Evolutionary conservation across 2,329 filamentous ascomycete genomes (phyloP).

Genomic region (Fusarium drepaniforme): DNA sequence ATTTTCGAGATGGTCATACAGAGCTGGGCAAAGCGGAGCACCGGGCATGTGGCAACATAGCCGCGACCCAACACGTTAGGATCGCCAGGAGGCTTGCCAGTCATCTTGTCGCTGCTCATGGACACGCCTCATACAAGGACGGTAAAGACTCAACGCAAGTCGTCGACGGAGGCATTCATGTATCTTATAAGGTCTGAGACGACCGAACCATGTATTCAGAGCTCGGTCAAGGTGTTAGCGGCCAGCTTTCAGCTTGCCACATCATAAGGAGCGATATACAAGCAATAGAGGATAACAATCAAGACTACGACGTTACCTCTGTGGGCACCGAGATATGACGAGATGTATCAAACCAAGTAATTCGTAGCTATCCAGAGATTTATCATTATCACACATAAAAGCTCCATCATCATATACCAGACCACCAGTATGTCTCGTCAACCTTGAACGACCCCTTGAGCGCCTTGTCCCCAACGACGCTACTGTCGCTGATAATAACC

Average conservation of each 20-base stretch:
- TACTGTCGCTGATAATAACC: slow-evolving; percentile 71
- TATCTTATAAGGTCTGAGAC: background rate
- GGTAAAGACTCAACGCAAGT: slow-evolving; percentile 41
- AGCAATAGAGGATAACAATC: background rate
- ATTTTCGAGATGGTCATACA: slow-evolving; percentile 61
- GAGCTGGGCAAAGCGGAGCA: slow-evolving; percentile 58
- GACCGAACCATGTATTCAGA: background rate
- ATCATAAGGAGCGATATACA: background rate
- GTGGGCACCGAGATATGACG: background rate
- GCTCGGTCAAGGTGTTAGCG: background rate
- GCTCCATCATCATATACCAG: slow-evolving; percentile 57
- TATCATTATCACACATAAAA: background rate
- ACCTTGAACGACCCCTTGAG: slow-evolving; percentile 68
- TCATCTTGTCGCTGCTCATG: slow-evolving; percentile 36
- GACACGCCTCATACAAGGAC: slow-evolving; percentile 47
- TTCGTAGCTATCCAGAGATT: background rate
- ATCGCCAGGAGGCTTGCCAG: slow-evolving; percentile 11
- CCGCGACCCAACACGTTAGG: slow-evolving; percentile 29
- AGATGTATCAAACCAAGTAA: background rate
- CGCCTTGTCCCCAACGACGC: slow-evolving; percentile 59
- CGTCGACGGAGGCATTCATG: slow-evolving; percentile 51
- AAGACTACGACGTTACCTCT: background rate
- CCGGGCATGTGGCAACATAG: slow-evolving; percentile 50
- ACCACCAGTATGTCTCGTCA: slow-evolving; percentile 75
- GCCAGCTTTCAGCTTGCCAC: background rate